phyloP scores from a whole-genome alignment of 805 yeast genomes.

The Barnettozyma californica region DNA sequence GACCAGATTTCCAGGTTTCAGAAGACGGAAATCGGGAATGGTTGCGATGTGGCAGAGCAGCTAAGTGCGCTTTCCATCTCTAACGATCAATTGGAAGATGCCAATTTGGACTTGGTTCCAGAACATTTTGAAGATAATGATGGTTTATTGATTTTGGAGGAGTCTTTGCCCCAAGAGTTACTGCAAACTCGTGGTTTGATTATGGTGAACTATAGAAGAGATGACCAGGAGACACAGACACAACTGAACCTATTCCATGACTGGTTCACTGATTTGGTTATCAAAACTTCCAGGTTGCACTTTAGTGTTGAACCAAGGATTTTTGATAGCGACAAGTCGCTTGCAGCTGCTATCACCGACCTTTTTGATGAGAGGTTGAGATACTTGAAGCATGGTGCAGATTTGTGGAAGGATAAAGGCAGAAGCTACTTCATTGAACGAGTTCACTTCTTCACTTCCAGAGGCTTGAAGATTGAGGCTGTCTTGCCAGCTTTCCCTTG shows the following conservation, averaged over 20 bases:
- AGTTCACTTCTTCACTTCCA: conserved; percentile 43
- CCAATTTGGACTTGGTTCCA: conserved; percentile 9
- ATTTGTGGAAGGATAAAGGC: conserved; percentile 47
- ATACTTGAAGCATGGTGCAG: conserved; percentile 37
- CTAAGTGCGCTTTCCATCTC: conserved; percentile 1
- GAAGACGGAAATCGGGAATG: no score
- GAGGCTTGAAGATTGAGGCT: conserved; percentile 44
- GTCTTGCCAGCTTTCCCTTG: conserved; percentile 64
- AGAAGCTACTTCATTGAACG: conserved; percentile 36
- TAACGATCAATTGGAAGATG: conserved; percentile 5
- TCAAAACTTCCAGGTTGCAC: conserved; percentile 30
- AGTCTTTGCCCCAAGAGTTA: conserved; percentile 23
- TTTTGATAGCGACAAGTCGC: conserved; percentile 12
- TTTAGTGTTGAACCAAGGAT: conserved; percentile 16
- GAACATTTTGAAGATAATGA: conserved; percentile 13
- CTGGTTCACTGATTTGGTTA: conserved; percentile 34
- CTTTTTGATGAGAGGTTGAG: conserved; percentile 43
- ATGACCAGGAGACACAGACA: conserved; percentile 22
- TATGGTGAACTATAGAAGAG: conserved; percentile 23
- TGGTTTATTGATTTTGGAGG: conserved; percentile 30
- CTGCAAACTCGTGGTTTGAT: conserved; percentile 35
- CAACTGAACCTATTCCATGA: conserved; percentile 22
- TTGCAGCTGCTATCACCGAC: conserved; percentile 32
- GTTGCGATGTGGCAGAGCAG: not conserved
- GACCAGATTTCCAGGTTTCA: not conserved